A percentile compares a stretch with the other conserved stretches of the same genome.
phyloP scores from a whole-genome alignment of 2,329 filamentous ascomycete species.

The Macrophomina pseudophaseolina region DNA sequence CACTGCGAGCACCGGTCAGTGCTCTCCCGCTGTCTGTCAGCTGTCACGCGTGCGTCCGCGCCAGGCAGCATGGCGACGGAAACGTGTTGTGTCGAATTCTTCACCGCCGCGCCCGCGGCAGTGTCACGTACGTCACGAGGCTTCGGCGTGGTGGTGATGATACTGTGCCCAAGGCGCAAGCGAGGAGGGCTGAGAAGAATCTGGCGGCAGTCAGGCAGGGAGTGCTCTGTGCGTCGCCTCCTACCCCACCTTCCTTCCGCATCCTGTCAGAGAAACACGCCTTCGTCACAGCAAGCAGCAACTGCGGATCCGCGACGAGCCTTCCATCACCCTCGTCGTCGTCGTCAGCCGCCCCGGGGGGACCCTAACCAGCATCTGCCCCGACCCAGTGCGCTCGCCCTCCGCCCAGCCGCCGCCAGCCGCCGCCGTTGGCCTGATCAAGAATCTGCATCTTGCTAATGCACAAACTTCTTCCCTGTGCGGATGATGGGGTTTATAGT shows the following conservation, averaged over 20 bases:
- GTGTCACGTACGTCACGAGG: slow-evolving; percentile 18
- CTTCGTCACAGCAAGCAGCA: not conserved
- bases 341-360: slow-evolving; percentile 3
- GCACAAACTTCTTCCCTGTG: slow-evolving; percentile 4
- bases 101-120: slow-evolving; percentile 11
- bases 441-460: slow-evolving; percentile 3
- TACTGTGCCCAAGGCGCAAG: slow-evolving; percentile 17
- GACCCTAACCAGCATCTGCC: slow-evolving; percentile 7
- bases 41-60: slow-evolving; percentile 18
- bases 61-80: slow-evolving; percentile 11
- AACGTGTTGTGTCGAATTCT: slow-evolving; percentile 1
- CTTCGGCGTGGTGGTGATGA: slow-evolving; percentile 12
- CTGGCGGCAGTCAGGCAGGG: not conserved
- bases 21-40: not conserved
- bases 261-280: not conserved
- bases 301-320: slow-evolving; percentile 7
- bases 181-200: slow-evolving; percentile 11
- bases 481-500: slow-evolving; percentile 9
- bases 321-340: not conserved
- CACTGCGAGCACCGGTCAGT: slow-evolving; percentile 21
- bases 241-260: slow-evolving; percentile 18
- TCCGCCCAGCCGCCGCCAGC: not conserved
- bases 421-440: not conserved
- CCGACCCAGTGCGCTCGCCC: not conserved
- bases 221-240: not conserved